Conservation (phyloP, 306 rosid species). For the Delonix regia region DNA sequence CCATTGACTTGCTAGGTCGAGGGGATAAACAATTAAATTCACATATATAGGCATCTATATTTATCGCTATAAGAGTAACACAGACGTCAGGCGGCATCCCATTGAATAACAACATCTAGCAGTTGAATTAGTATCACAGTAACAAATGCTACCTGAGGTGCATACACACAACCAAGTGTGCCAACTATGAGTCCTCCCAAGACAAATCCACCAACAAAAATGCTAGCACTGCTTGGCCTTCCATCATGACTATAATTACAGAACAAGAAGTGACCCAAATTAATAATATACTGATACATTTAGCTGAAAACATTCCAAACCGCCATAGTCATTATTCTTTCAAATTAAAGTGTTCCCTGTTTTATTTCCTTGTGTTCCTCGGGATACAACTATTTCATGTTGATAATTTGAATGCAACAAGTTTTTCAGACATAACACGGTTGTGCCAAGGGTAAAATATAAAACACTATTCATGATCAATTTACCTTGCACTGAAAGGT, state of each 20-base stretch:
- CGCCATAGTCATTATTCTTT: not conserved
- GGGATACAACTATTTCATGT: conserved; percentile 7
- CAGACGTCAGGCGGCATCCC: conserved; percentile 19
- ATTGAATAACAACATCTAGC: conserved; percentile 19
- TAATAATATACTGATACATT: conserved; percentile 22
- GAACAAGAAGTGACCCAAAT: conserved; percentile 36
- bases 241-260: conserved; percentile 65
- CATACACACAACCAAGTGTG: conserved; percentile 90
- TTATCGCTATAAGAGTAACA: conserved; percentile 2
- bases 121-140: conserved; percentile 22
- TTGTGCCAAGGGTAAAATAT: not conserved
- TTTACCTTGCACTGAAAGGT: not conserved
- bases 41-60: not conserved
- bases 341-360: not conserved
- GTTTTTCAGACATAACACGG: not conserved
- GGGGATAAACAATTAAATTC: not conserved
- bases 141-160: conserved; percentile 78
- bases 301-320: not conserved
- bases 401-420: conserved; percentile 7
- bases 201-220: conserved; percentile 91
- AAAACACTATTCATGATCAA: conserved; percentile 4
- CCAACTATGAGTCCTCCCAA: conserved; percentile 95
- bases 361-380: conserved; percentile 5
- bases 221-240: conserved; percentile 70
- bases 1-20: conserved; percentile 8